These are phyloP conservation scores for Torulaspora microellipsoides DNA, from an alignment of 805 yeast species.

Conservation along the genomic window DNA sequence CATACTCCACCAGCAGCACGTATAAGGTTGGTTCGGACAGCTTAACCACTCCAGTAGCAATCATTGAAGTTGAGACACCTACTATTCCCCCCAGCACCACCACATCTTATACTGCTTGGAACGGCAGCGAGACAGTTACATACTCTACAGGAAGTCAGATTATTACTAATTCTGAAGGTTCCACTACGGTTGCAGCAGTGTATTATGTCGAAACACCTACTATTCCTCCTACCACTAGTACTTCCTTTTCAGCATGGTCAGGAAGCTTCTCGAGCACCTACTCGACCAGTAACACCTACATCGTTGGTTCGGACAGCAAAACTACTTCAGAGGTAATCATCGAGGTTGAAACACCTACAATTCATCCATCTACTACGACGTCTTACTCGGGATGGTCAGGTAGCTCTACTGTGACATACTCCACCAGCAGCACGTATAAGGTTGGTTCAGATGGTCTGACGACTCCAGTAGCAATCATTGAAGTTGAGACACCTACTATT, in stretches of 20 bases:
- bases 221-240: background rate
- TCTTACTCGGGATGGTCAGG: slow-evolving; percentile 12
- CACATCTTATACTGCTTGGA: slow-evolving; percentile 6
- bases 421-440: slow-evolving; percentile 7
- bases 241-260: slow-evolving; percentile 1
- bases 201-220: slow-evolving; percentile 17
- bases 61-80: slow-evolving; percentile 11
- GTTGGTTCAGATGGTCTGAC: slow-evolving; percentile 6
- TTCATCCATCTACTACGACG: slow-evolving; percentile 11
- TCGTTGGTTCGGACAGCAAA: slow-evolving; percentile 7
- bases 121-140: background rate
- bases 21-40: slow-evolving; percentile 4
- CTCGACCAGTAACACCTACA: slow-evolving; percentile 3
- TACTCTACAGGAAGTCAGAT: slow-evolving; percentile 5
- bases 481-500: slow-evolving; percentile 10
- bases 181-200: slow-evolving; percentile 6
- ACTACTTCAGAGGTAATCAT: slow-evolving; percentile 10
- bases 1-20: slow-evolving; percentile 2
- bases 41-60: slow-evolving; percentile 9
- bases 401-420: slow-evolving; percentile 9
- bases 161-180: slow-evolving; percentile 6
- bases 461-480: slow-evolving; percentile 9
- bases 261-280: slow-evolving; percentile 12
- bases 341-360: slow-evolving; percentile 4
- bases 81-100: background rate